phyloP scores from a whole-genome alignment of 2,329 filamentous ascomycete genomes.

The Daldinia sp. region DNA sequence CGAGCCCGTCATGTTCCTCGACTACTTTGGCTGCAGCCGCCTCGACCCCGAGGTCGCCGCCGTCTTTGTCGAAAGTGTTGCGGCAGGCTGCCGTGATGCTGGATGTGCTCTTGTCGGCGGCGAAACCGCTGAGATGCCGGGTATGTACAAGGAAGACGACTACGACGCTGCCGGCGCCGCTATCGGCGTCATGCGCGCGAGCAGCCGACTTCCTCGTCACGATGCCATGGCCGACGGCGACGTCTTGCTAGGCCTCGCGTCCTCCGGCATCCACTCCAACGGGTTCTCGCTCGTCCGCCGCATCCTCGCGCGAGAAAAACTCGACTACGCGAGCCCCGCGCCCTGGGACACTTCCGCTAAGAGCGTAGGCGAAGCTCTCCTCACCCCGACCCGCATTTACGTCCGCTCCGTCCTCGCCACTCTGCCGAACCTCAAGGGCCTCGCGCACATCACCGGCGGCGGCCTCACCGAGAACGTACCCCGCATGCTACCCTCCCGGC shows the following conservation, averaged over 20 bases:
- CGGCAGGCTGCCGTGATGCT: slow-evolving; percentile 84
- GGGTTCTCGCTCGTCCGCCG: slow-evolving; percentile 96
- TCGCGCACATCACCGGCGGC: slow-evolving; percentile 97
- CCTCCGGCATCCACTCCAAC: slow-evolving; percentile 92
- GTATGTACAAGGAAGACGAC: slow-evolving; percentile 87
- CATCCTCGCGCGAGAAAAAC: slow-evolving; percentile 79
- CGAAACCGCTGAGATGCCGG: slow-evolving; percentile 98
- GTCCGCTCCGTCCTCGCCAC: slow-evolving; percentile 83
- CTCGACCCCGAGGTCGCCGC: slow-evolving; percentile 82
- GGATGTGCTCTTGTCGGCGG: slow-evolving; percentile 94
- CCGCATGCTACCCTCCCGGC: slow-evolving; percentile 83
- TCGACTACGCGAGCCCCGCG: slow-evolving; percentile 77
- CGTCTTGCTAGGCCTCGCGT: slow-evolving; percentile 85
- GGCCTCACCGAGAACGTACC: slow-evolving; percentile 95
- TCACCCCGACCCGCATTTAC: slow-evolving; percentile 94
- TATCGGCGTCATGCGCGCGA: slow-evolving; percentile 81
- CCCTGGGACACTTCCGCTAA: slow-evolving; percentile 76
- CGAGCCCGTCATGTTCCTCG: slow-evolving; percentile 94
- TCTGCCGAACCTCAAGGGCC: slow-evolving; percentile 80
- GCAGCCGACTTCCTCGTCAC: slow-evolving; percentile 79
- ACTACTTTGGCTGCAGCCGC: slow-evolving; percentile 96
- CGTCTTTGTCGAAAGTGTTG: slow-evolving; percentile 91
- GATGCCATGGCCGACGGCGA: slow-evolving; percentile 84
- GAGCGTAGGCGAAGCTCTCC: slow-evolving; percentile 79
- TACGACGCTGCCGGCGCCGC: slow-evolving; percentile 95